Evolutionary conservation across 2,329 filamentous ascomycete species (phyloP).

Genomic region (Fusarium verrucosum): DNA sequence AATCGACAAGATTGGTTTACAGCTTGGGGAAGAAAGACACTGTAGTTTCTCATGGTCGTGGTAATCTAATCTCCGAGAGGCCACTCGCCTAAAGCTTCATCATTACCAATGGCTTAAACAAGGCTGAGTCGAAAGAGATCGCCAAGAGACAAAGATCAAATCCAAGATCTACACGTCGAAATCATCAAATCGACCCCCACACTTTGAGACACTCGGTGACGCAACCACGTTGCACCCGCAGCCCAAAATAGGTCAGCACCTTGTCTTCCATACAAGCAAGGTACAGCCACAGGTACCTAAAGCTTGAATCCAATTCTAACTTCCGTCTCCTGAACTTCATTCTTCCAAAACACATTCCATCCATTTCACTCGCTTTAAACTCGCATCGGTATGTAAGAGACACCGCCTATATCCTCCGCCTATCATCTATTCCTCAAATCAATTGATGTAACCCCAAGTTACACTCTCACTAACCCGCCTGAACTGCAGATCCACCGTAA

Average conservation of each 20-base stretch:
- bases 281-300: conserved; percentile 9
- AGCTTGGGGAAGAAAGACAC: no score
- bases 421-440: not conserved
- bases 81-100: not conserved
- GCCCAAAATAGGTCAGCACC: conserved; percentile 21
- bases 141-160: conserved; percentile 13
- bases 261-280: conserved; percentile 8
- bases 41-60: no score
- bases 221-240: conserved; percentile 21
- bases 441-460: not conserved
- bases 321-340: not conserved
- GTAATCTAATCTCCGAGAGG: not conserved
- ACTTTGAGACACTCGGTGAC: conserved; percentile 18
- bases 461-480: conserved; percentile 7
- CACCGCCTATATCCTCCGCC: no score
- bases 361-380: not conserved
- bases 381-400: conserved; percentile 7
- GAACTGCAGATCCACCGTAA: conserved; percentile 4
- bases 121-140: not conserved
- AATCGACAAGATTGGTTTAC: no score
- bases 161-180: conserved; percentile 18
- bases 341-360: not conserved
- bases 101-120: conserved; percentile 7
- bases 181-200: conserved; percentile 37
- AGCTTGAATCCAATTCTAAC: conserved; percentile 11